Evolutionary conservation across 495 filamentous ascomycete species (phyloP), one percentile per base, ranked within the genome.

Genomic region (Lindgomyces ingoldianus): DNA sequence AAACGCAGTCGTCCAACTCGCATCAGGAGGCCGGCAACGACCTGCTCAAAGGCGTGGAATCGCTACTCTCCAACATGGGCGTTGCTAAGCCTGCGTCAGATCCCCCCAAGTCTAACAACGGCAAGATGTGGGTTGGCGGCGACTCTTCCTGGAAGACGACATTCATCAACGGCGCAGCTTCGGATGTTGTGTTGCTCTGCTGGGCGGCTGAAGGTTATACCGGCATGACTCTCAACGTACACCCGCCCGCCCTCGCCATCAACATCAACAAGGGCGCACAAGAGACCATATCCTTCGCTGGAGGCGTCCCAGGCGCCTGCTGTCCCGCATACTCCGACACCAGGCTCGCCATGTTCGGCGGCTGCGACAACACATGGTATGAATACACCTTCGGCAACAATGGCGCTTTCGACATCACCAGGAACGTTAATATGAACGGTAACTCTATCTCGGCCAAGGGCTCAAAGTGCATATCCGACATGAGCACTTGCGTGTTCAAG

Each of bases 391-490:
- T 66, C 0, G 71, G 9, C 11, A 39, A 27, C 55, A 14, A 18
- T 4, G 57, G 57, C 48, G 73, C 69, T n/a, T 64, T 74, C 25
- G 75, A 79, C 57, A 67, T 79, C 27, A 74, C 72, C 12, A 58
- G 74, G 22, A 63, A 78, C 29, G 72, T 77, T 51, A 76, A 77
- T 56, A 77, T 79, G 77, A 48, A 55, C 25, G 77, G 77, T 14
- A 53, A 73, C 54, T 19, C 48, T 30, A 75, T 79, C 72, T 48
- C 71, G n/a, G 74, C 70, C 1, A 44, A 55, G 41, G 64, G 64
- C 11, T 48, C 57, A 11, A 51, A 45, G 36, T 72, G 69, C 65
- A 57, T 36, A 1, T 65, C 69, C 25, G 47, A 58, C 36, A 62
- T 65, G 60, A 21, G 55, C n/a, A 64, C 51, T 6, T 70, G 68